These are phyloP conservation scores for Persicaria maculosa DNA, from an alignment of 148 eudicot species.

Conservation along the genomic window DNA sequence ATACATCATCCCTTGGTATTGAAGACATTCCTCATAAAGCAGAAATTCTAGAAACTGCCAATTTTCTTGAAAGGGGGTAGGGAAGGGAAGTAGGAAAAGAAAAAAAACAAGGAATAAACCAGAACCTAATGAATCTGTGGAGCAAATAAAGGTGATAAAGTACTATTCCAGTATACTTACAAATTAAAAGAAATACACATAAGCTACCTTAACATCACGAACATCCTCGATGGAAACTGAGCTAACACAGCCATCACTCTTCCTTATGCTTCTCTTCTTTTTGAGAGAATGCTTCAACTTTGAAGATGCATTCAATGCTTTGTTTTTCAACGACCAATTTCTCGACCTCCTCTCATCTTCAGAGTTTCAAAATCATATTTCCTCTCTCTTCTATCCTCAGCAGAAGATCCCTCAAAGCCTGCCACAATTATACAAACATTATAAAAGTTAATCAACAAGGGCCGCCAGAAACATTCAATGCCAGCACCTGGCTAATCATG, in stretches of 20 bases:
- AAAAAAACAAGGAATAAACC: constrained; percentile 21
- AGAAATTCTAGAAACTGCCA: too few species aligned
- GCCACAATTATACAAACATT: constrained; percentile 10
- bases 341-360: constrained; percentile 93
- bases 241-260: constrained; percentile 86
- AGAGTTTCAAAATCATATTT: constrained; percentile 87
- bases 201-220: too few species aligned
- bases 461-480: background rate
- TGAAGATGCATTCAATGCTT: constrained; percentile 84
- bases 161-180: too few species aligned
- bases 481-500: background rate
- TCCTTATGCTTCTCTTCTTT: constrained; percentile 85
- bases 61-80: too few species aligned
- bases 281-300: constrained; percentile 81
- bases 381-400: constrained; percentile 85
- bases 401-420: constrained; percentile 90
- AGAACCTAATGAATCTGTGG: background rate
- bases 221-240: constrained; percentile 92
- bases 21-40: too few species aligned
- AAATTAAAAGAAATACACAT: too few species aligned
- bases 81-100: too few species aligned
- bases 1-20: too few species aligned
- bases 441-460: background rate
- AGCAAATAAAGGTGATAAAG: background rate
- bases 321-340: constrained; percentile 79